Evolutionary conservation across 805 yeast genomes (phyloP), one percentile per base, ranked within the genome.

Genomic region (Candida yuanshanica): DNA sequence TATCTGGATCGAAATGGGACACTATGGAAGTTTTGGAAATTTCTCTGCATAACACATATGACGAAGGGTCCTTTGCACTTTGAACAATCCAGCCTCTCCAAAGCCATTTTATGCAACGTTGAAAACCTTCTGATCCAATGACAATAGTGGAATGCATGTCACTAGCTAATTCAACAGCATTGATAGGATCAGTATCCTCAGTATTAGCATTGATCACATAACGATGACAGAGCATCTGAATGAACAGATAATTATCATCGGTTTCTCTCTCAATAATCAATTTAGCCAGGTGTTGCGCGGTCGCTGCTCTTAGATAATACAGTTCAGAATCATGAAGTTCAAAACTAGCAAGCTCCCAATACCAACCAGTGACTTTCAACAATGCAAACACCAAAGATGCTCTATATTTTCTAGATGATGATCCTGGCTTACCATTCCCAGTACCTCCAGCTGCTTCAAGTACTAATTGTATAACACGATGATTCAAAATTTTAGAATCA

Each of bases 81-180:
- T 87, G 95, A 38, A 84, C 72, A 47, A 88, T 84, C 95, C 95
- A 86, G 22, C 96, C 96, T 42, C 90, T 68, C 96, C 96, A 88
- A 37, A 88, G 62, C 95, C 95, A 88, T 50, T 81, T 79, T 53
- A 87, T 73, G 64, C 95, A 86, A 40, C 95, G 66, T 61, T 88
- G 95, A 59, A 78, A 88, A 0, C 95, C 96, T 8, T 82, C 66
- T 0, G 95, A 77, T 2, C 88, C 81, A 51, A 89, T 85, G 14
- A 87, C 81, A 18, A 73, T 70, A 8, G 90, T 80, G 10, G 84
- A 75, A 51, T 88, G 95, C 75, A 80, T 76, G 56, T 88, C 96
- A 21, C 85, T 88, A 0, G 95, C 95, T 53, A 87, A 60, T 58
- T 88, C 96, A 47, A 88, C 64, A 0, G 89, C 95, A 61, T 77